Evolutionary conservation across 2,329 filamentous ascomycete species (phyloP).

Genomic region (Aspergillus awamori): DNA sequence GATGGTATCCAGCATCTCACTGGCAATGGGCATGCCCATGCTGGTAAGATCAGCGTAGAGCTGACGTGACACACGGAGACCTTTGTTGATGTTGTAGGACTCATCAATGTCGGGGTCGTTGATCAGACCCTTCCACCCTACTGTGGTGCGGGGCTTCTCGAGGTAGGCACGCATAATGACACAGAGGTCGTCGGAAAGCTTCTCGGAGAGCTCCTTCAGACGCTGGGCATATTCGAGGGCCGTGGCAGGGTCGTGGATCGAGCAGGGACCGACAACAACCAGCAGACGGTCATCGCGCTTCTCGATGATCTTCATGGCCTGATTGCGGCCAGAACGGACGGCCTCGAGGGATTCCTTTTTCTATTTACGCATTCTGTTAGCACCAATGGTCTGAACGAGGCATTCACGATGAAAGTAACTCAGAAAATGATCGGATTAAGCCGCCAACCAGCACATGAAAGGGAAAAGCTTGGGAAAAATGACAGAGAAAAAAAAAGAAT

Average conservation of each 20-base stretch:
- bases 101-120: slow-evolving; percentile 98
- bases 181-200: slow-evolving; percentile 79
- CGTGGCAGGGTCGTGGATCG: slow-evolving; percentile 87
- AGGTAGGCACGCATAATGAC: slow-evolving; percentile 99
- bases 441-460: background rate
- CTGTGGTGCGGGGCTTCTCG: slow-evolving; percentile 96
- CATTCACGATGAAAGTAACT: slow-evolving; percentile 55
- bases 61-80: slow-evolving; percentile 85
- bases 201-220: slow-evolving; percentile 75
- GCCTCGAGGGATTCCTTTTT: slow-evolving; percentile 44
- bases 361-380: slow-evolving; percentile 30
- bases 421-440: background rate
- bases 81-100: slow-evolving; percentile 99
- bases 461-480: background rate
- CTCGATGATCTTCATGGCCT: slow-evolving; percentile 74
- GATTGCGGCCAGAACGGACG: slow-evolving; percentile 50
- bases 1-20: slow-evolving; percentile 98
- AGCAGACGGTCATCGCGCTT: slow-evolving; percentile 79
- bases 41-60: slow-evolving; percentile 89
- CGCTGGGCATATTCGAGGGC: slow-evolving; percentile 86
- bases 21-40: slow-evolving; percentile 89
- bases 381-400: slow-evolving; percentile 37
- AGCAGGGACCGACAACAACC: slow-evolving; percentile 94
- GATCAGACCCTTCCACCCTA: slow-evolving; percentile 99
- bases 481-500: background rate